A percentile compares a stretch with the other conserved stretches of the same genome.
Conservation (phyloP, 139 green algal genomes). For the Picochlorum sp. region DNA sequence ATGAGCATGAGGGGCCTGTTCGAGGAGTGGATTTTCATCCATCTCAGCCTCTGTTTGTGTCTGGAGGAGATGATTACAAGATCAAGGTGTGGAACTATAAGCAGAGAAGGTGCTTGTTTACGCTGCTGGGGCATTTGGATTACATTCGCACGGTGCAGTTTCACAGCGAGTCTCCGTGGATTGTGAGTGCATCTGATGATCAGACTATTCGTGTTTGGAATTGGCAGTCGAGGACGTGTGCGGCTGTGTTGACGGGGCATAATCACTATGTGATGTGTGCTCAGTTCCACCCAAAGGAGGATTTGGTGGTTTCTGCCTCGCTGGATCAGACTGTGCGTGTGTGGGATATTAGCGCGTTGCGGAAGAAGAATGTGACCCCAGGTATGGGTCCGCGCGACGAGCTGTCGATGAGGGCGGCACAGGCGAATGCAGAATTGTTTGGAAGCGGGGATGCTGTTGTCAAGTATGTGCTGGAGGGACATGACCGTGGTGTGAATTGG, state of each 20-base stretch:
- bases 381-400: conserved; percentile 35
- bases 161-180: conserved; percentile 94
- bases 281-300: conserved; percentile 94
- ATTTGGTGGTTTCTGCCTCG: conserved; percentile 73
- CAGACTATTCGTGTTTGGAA: conserved; percentile 99
- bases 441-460: conserved; percentile 93
- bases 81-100: conserved; percentile 99
- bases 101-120: conserved; percentile 94
- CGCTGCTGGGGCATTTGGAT: conserved; percentile 96
- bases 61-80: conserved; percentile 96
- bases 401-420: conserved; percentile 66
- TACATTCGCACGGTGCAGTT: conserved; percentile 99
- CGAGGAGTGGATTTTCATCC: conserved; percentile 95
- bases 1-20: conserved; percentile 98
- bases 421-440: conserved; percentile 96
- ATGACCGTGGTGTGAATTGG: conserved; percentile 99
- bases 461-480: conserved; percentile 99
- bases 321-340: conserved; percentile 96
- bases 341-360: conserved; percentile 94
- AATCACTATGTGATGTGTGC: conserved; percentile 99
- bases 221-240: conserved; percentile 93
- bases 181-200: conserved; percentile 93
- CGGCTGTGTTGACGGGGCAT: conserved; percentile 96
- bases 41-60: conserved; percentile 96
- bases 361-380: conserved; percentile 86